Base-by-base conservation (phyloP, 345 rosid genomes). In the Lepidium aucheri region DNA sequence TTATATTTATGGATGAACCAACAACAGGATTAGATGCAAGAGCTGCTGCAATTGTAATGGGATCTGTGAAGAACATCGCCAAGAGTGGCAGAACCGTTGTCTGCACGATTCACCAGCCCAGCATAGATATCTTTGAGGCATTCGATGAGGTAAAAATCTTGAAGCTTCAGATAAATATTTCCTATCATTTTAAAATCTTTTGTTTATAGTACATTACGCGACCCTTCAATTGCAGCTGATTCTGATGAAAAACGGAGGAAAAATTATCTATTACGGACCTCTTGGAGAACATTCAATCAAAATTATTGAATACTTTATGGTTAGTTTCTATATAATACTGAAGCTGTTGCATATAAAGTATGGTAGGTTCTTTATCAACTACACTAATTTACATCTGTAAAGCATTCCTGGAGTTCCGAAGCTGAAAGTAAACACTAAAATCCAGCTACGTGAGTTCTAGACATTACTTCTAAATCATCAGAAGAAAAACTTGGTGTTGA, bases 201-300 rank as follows among this genome's bases (percentile, higher is more conserved):
- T 32, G n/a, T 65, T 10, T 9, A 20, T 34, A 53, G n/a, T 46
- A 9, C 30, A 49, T 18, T 12, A 50, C 20, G 16, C 13, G 14
- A 40, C 44, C 4, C 6, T 10, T 65, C 7, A 4, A 35, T 8
- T 64, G 57, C 84, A 85, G 90, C 72, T 84, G 39, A 79, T 85
- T 69, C 63, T 87, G 72, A 63, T 87, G 88, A 87, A 77, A 80
- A 74, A 70, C 53, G 88, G 94, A 20, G 90, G 88, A 11, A 75
- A 36, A 15, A 42, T 83, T 8, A 79, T 87, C 45, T 83, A 85
- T 57, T 72, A 76, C 0, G 90, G 94, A 70, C 76, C 72, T 40
- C 68, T 84, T 18, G 88, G 94, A 6, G 62, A 72, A 36, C 76
- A 85, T 8, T 87, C 90, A 20, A 76, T 63, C 45, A 73, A 60